Evolutionary conservation across 2,329 filamentous ascomycete genomes (phyloP).

Genomic region (Kalaharituber pfeilii): DNA sequence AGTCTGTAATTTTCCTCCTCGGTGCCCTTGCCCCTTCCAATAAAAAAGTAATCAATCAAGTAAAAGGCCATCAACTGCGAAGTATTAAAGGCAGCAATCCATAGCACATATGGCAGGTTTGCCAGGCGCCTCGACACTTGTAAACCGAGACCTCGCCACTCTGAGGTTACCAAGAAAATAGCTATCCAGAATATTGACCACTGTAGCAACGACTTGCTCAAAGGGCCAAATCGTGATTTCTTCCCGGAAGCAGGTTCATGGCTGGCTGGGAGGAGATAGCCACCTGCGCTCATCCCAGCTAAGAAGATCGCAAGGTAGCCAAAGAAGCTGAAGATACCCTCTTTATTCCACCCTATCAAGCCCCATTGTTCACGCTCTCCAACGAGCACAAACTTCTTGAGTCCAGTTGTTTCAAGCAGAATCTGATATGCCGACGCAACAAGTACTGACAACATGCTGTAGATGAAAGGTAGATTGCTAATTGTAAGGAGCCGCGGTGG

Average conservation of each 20-base stretch:
- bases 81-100: slow-evolving; percentile 82
- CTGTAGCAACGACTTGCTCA: slow-evolving; percentile 45
- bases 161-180: slow-evolving; percentile 53
- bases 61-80: slow-evolving; percentile 66
- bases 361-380: slow-evolving; percentile 50
- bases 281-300: slow-evolving; percentile 66
- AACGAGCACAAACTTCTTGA: slow-evolving; percentile 68
- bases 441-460: background rate
- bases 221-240: slow-evolving; percentile 16
- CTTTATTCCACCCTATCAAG: slow-evolving; percentile 74
- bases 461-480: background rate
- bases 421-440: slow-evolving; percentile 57
- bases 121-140: slow-evolving; percentile 74
- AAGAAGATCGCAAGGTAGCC: slow-evolving; percentile 94
- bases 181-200: slow-evolving; percentile 52
- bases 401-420: slow-evolving; percentile 53
- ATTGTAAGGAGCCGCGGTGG: slow-evolving; percentile 36
- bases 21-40: slow-evolving; percentile 47
- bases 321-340: slow-evolving; percentile 86
- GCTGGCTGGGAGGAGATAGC: slow-evolving; percentile 51
- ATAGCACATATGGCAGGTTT: slow-evolving; percentile 84
- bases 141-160: slow-evolving; percentile 55
- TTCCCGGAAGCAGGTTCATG: slow-evolving; percentile 26
- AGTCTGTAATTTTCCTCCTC: slow-evolving; percentile 38
- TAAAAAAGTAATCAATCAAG: slow-evolving; percentile 58